Percentiles rank a stretch among this genome's conserved stretches.
These are phyloP conservation scores for Linaria vulgaris DNA, from an alignment of 257 asterid genomes.

Conservation along the genomic window DNA sequence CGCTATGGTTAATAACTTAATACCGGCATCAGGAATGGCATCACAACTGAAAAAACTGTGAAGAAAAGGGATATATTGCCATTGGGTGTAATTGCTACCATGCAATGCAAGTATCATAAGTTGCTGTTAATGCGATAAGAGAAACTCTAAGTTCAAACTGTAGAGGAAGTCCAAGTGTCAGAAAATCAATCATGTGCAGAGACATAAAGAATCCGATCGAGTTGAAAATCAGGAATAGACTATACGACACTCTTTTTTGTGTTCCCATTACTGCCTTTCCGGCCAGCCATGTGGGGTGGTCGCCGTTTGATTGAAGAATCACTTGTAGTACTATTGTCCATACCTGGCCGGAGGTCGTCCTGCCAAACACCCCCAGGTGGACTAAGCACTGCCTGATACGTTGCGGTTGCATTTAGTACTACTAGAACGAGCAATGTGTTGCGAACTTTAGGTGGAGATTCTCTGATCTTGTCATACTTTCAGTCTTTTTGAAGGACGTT, in stretches of 20 bases:
- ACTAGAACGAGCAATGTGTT: constrained; percentile 41
- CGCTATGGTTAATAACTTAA: too few relatives aligned
- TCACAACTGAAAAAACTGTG: too few relatives aligned
- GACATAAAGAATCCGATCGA: too few relatives aligned
- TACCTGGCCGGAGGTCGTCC: constrained; percentile 23
- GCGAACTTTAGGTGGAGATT: constrained; percentile 41
- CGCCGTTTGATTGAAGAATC: not conserved
- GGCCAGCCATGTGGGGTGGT: constrained; percentile 27
- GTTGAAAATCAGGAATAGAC: too few relatives aligned
- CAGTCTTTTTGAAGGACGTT: constrained; percentile 3
- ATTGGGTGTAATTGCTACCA: too few relatives aligned
- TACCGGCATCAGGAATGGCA: too few relatives aligned
- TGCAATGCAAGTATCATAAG: too few relatives aligned
- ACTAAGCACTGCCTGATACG: constrained; percentile 53
- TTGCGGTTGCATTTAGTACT: constrained; percentile 43
- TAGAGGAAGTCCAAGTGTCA: too few relatives aligned
- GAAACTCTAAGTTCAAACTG: too few relatives aligned
- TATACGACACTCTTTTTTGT: not conserved
- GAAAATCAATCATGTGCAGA: too few relatives aligned
- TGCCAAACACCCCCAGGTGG: constrained; percentile 79
- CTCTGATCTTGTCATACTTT: constrained; percentile 7
- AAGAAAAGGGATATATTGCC: too few relatives aligned
- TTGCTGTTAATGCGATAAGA: too few relatives aligned
- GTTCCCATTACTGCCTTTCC: constrained; percentile 38
- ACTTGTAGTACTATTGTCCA: not conserved